Base-by-base conservation (phyloP, 2,329 filamentous ascomycete genomes). In the Neofusicoccum kwambonambiense region DNA sequence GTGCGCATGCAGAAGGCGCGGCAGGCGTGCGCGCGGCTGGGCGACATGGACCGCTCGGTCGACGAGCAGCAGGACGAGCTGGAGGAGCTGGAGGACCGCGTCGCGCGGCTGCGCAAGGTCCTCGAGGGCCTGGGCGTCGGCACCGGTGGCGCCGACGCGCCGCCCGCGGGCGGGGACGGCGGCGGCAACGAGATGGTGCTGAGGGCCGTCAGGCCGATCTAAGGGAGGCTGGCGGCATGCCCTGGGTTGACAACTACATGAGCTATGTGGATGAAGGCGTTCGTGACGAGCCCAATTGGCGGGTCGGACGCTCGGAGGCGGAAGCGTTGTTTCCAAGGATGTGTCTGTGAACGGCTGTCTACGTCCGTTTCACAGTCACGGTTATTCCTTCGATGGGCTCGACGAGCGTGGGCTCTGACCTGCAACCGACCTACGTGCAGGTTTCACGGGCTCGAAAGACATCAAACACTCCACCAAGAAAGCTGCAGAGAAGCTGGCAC, bases 1-100 rank as follows among this genome's bases (percentile, higher is more conserved):
- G 89, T 93, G 77, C 91, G 92, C 77, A 86, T 98, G 65, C 90
- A 93, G 75, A 89, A 89, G 69, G 93, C 93, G 57, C 84, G 90
- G 57, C 83, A 82, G 39, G 86, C 88, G 70, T 81, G 93, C 61
- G 82, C 84, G 72, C 80, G 81, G 34, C 76, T 95, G 69, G 90
- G 89, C 9, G 91, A 93, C 77, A 86, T 94, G 74, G 81, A 86
- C 17, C 83, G 90, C 62, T 84, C 81, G 4, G 79, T 89, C 13
- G 83, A 83, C 64, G 89, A 92, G 74, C 91, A 94, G 79, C 83
- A 89, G 70, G 83, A 82, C 13, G 91, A 94, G 81, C 90, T 93
- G 19, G 76, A 72, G 42, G 83, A 87, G 69, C 80, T 93, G 51
- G 87, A 92, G 78, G 82, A 81, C 52, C 82, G 84, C 72, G 89